A percentile compares a stretch with the other conserved stretches of the same genome.
Conservation (phyloP, 1,139 yeast genomes). For the Diutina sp. region DNA sequence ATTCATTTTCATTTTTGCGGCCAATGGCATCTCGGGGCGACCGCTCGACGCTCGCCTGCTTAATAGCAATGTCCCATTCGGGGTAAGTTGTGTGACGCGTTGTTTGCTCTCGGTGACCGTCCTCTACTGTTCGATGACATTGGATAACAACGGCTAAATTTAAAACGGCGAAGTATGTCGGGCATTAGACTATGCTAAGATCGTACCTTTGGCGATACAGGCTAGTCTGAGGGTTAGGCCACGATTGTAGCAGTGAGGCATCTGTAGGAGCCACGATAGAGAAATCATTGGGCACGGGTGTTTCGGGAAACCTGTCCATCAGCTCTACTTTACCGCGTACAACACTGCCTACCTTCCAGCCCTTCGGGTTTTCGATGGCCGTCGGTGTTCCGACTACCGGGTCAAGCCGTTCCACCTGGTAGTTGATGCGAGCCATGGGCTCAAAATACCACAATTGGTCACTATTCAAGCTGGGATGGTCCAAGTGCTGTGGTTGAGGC, state of each 20-base stretch:
- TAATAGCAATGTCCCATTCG: not conserved
- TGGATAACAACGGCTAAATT: not conserved
- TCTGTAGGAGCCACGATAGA: not conserved
- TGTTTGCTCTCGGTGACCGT: not conserved
- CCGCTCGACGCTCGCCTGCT: not conserved
- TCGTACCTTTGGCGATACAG: not conserved
- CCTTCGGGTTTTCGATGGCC: not conserved
- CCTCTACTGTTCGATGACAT: not conserved
- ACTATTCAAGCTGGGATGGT: slow-evolving; percentile 11
- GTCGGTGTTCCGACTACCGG: not conserved
- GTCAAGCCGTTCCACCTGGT: slow-evolving; percentile 23
- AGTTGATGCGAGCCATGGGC: slow-evolving; percentile 36
- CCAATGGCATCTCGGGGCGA: not conserved
- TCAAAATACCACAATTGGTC: slow-evolving; percentile 24
- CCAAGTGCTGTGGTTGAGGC: slow-evolving; percentile 10
- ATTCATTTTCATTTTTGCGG: not conserved
- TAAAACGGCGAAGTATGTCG: not conserved
- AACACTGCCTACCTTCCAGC: not conserved
- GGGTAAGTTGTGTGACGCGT: not conserved
- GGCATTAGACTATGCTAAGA: not conserved
- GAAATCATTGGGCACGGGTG: not conserved
- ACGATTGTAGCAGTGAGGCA: not conserved
- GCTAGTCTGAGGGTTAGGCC: not conserved
- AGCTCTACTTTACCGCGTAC: not conserved
- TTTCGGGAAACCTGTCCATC: not conserved